phyloP scores from a whole-genome alignment of 1,284 basidiomycete genomes.

The Tilletia horrida region DNA sequence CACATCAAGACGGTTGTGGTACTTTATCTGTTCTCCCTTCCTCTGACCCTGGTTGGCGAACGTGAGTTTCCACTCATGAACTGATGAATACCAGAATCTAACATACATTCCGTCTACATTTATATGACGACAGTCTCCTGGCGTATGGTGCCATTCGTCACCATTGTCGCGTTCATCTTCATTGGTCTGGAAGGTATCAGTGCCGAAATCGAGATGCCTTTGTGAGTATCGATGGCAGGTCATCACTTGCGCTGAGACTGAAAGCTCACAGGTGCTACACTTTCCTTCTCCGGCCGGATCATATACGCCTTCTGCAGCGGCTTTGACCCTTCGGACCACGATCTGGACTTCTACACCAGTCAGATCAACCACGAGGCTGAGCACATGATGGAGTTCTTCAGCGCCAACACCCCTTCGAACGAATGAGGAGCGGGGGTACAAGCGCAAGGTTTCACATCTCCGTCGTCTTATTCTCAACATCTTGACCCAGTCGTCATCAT shows the following conservation, averaged over 20 bases:
- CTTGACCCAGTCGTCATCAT: too few relatives aligned
- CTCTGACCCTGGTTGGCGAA: conserved; percentile 74
- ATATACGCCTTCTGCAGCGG: neutral
- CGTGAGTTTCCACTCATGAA: conserved; percentile 57
- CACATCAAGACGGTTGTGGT: conserved; percentile 91
- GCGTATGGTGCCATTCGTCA: conserved; percentile 74
- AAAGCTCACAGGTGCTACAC: neutral
- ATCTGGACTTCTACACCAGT: conserved; percentile 12
- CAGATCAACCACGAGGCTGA: conserved; percentile 5
- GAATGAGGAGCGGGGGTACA: too few relatives aligned
- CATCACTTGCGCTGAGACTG: neutral
- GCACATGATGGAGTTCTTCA: conserved; percentile 12
- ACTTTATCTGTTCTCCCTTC: conserved; percentile 78
- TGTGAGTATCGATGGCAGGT: conserved; percentile 22
- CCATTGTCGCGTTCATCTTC: conserved; percentile 72
- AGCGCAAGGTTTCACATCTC: too few relatives aligned
- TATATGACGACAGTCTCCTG: conserved; percentile 60
- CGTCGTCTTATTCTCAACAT: too few relatives aligned
- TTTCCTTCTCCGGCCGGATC: neutral
- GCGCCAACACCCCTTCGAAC: neutral
- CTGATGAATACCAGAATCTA: too few relatives aligned
- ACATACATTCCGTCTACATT: too few relatives aligned
- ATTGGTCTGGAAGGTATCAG: conserved; percentile 93
- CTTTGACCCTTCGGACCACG: conserved; percentile 14
- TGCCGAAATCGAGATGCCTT: conserved; percentile 83